These are phyloP conservation scores for Nepenthes mirabilis DNA, from an alignment of 148 eudicot species.

Conservation along the genomic window DNA sequence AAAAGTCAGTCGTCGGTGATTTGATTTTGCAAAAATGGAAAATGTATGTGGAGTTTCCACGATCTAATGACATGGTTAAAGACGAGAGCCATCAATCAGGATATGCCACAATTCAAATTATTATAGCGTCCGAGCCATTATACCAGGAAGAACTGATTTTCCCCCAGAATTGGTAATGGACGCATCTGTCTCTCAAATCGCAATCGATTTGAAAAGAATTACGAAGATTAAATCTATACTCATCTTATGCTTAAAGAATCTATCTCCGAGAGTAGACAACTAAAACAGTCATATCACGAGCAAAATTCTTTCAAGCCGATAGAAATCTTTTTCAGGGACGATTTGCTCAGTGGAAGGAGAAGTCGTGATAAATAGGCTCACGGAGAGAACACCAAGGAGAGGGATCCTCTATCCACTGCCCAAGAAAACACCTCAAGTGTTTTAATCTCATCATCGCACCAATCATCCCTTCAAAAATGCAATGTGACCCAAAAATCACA, in stretches of 20 bases:
- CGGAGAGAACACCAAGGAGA: constrained; percentile 21
- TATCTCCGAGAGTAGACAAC: too few species aligned
- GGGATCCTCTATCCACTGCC: constrained; percentile 44
- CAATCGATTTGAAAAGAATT: too few species aligned
- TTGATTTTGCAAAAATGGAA: too few species aligned
- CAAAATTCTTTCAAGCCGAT: too few species aligned
- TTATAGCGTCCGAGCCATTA: constrained; percentile 71
- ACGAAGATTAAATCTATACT: too few species aligned
- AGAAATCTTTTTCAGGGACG: too few species aligned
- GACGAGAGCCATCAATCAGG: constrained; percentile 37
- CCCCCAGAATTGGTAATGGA: constrained; percentile 66
- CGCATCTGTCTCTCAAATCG: constrained; percentile 7
- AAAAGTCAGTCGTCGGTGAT: too few species aligned
- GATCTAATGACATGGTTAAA: constrained; percentile 23
- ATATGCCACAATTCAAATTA: constrained; percentile 27
- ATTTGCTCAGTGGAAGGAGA: constrained; percentile 86
- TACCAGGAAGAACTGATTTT: constrained; percentile 31
- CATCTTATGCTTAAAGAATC: too few species aligned
- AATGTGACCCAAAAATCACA: neutral
- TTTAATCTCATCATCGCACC: constrained; percentile 43
- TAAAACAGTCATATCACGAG: too few species aligned
- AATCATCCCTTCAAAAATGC: neutral
- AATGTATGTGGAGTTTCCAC: constrained; percentile 44
- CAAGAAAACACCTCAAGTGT: constrained; percentile 26
- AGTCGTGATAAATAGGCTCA: constrained; percentile 57